Evolutionary conservation across 2,329 filamentous ascomycete genomes (phyloP).

Genomic region (Alternaria hordeiaustralica): DNA sequence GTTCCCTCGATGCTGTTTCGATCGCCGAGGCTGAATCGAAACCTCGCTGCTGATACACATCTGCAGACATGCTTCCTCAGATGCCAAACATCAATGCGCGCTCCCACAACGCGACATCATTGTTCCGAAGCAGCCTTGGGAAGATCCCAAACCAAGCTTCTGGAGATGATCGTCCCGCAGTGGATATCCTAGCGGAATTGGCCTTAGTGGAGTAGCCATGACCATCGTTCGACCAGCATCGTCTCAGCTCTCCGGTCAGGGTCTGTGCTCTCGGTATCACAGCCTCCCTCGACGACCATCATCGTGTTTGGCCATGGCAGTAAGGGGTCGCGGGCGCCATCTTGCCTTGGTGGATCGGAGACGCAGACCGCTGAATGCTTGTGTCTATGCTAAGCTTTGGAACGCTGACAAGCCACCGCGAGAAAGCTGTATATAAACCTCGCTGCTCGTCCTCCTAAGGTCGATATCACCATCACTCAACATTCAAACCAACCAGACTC

Average conservation of each 20-base stretch:
- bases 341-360: slow-evolving; percentile 11
- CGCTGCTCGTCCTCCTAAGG: slow-evolving; percentile 13
- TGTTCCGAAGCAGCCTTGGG: slow-evolving; percentile 21
- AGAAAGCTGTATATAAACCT: slow-evolving; percentile 37
- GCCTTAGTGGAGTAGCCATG: slow-evolving; percentile 11
- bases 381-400: slow-evolving; percentile 38
- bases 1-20: slow-evolving; percentile 24
- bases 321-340: slow-evolving; percentile 5
- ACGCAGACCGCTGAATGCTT: slow-evolving; percentile 33
- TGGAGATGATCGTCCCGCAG: slow-evolving; percentile 33
- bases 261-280: slow-evolving; percentile 32
- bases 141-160: slow-evolving; percentile 7
- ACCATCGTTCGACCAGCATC: slow-evolving; percentile 33
- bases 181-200: slow-evolving; percentile 14
- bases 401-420: neutral
- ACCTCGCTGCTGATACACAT: slow-evolving; percentile 36
- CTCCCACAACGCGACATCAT: slow-evolving; percentile 22
- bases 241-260: slow-evolving; percentile 33
- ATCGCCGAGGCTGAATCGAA: slow-evolving; percentile 32
- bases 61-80: slow-evolving; percentile 21
- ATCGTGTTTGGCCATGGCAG: slow-evolving; percentile 21
- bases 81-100: slow-evolving; percentile 43
- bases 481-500: slow-evolving; percentile 21
- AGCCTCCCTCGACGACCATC: slow-evolving; percentile 9
- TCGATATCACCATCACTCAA: slow-evolving; percentile 33